Evolutionary conservation across 352 stramenopile genomes (phyloP).

Genomic region (Pythium folliculosum): DNA sequence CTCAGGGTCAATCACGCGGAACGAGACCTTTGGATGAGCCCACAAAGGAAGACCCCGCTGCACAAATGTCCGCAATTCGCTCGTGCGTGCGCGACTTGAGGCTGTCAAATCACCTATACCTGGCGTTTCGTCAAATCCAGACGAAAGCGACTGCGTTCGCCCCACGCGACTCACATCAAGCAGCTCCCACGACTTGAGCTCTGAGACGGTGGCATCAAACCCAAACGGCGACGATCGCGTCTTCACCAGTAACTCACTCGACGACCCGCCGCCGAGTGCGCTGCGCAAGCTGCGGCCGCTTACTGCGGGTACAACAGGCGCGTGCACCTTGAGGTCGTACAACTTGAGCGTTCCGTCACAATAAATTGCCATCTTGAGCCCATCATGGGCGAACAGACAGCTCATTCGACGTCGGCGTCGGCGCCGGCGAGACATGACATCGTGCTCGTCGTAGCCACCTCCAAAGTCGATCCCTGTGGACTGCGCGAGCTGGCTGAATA

Average conservation of each 20-base stretch:
- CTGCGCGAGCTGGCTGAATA: conserved; percentile 67
- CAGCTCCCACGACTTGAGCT: conserved; percentile 71
- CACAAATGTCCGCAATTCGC: conserved; percentile 66
- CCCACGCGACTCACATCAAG: conserved; percentile 16
- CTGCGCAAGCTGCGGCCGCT: conserved; percentile 12
- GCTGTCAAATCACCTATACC: conserved; percentile 4
- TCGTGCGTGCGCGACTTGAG: not conserved
- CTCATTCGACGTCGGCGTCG: conserved; percentile 57
- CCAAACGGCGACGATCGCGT: conserved; percentile 59
- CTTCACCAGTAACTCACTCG: conserved; percentile 40
- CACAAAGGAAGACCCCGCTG: conserved; percentile 67
- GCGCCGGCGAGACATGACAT: conserved; percentile 48
- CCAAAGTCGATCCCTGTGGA: conserved; percentile 60
- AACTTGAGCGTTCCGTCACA: conserved; percentile 67
- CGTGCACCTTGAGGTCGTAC: conserved; percentile 49
- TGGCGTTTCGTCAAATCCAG: not conserved
- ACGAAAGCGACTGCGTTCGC: conserved; percentile 24
- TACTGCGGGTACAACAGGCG: conserved; percentile 3
- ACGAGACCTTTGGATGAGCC: conserved; percentile 77
- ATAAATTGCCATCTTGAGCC: conserved; percentile 64
- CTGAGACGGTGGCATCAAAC: conserved; percentile 60
- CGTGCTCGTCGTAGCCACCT: conserved; percentile 39
- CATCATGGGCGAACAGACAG: conserved; percentile 67
- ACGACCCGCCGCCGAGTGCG: not conserved
- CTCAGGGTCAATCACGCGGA: conserved; percentile 55